Percentiles rank a stretch among this genome's conserved stretches.
Conservation (phyloP, 169 alveolate species). For the Plasmodium vinckei region DNA sequence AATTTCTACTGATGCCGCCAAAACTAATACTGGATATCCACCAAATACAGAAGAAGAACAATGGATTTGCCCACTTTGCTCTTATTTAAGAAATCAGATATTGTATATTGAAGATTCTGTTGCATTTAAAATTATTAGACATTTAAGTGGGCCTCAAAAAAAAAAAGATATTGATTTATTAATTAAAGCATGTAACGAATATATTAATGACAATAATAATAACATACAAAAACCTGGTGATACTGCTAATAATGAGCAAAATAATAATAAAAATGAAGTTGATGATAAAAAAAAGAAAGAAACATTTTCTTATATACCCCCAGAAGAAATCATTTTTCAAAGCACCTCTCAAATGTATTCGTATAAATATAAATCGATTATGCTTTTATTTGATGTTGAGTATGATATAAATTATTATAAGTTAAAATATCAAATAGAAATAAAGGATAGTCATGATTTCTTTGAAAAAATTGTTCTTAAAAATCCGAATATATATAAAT, state of each 20-base stretch:
- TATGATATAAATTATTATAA: slow-evolving; percentile 22
- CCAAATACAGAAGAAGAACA: slow-evolving; percentile 83
- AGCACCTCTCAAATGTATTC: neutral
- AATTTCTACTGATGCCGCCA: too few relatives aligned
- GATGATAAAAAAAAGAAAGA: slow-evolving; percentile 68
- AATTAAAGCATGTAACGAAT: slow-evolving; percentile 36
- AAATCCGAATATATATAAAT: slow-evolving; percentile 33
- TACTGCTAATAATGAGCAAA: slow-evolving; percentile 11
- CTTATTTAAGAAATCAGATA: slow-evolving; percentile 81
- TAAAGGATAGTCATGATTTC: slow-evolving; percentile 46
- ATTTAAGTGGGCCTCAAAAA: slow-evolving; percentile 82
- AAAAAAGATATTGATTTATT: slow-evolving; percentile 77
- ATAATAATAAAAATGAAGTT: slow-evolving; percentile 13
- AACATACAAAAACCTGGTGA: neutral
- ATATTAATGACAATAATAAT: neutral
- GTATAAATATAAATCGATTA: slow-evolving; percentile 28
- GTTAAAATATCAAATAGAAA: slow-evolving; percentile 15
- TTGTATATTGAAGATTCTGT: slow-evolving; percentile 79
- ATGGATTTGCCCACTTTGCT: slow-evolving; percentile 86
- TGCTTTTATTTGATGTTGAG: slow-evolving; percentile 28
- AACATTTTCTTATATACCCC: slow-evolving; percentile 76
- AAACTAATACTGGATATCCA: too few relatives aligned
- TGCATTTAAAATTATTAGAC: slow-evolving; percentile 80
- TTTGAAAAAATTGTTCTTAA: slow-evolving; percentile 63
- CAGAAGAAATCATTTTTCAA: slow-evolving; percentile 76